These are phyloP conservation scores for Rhododendron mucronatum DNA, from an alignment of 148 eudicot genomes.

Conservation along the genomic window DNA sequence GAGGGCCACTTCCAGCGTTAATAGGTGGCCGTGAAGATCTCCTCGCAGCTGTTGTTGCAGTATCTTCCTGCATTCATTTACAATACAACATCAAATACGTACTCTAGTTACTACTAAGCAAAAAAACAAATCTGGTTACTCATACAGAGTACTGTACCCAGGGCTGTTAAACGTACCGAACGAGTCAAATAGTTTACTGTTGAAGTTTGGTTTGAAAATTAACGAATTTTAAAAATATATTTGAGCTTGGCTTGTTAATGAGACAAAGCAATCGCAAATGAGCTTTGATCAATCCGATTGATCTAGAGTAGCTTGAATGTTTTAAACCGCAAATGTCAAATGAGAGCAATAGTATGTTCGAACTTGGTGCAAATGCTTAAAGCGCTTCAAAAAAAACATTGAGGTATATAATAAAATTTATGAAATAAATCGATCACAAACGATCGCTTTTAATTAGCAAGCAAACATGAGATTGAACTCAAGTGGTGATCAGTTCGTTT, in stretches of 20 bases:
- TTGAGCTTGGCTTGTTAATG: no score
- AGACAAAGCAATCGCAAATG: neutral
- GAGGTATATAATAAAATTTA: no score
- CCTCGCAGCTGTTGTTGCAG: neutral
- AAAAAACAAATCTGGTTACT: neutral
- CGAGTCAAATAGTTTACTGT: neutral
- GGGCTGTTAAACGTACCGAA: neutral
- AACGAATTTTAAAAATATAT: no score
- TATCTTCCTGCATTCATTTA: neutral
- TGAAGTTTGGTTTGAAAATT: neutral
- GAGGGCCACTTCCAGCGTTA: neutral
- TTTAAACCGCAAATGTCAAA: no score
- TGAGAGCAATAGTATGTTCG: no score
- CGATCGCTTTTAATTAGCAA: no score
- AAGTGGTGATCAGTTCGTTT: no score
- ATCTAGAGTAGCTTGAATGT: neutral
- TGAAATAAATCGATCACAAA: no score
- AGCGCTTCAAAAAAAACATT: no score
- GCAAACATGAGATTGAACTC: no score
- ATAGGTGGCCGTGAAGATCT: neutral
- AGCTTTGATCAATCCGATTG: neutral
- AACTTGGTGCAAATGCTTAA: no score
- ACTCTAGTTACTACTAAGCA: neutral
- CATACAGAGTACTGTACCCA: neutral
- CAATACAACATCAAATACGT: neutral